phyloP scores from a whole-genome alignment of 441 rosid species.

The Aleurites moluccanus region DNA sequence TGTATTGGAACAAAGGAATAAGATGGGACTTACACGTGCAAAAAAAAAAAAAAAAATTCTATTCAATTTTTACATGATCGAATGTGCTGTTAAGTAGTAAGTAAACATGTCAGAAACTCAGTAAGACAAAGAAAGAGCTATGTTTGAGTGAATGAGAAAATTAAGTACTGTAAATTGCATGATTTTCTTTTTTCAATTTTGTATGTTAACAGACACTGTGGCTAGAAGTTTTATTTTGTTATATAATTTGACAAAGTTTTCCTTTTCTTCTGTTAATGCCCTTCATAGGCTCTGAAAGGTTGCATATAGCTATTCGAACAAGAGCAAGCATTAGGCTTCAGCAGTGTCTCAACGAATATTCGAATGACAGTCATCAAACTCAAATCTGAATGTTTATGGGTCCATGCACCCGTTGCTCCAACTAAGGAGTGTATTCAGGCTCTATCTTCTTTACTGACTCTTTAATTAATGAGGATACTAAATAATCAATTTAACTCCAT shows the following conservation, averaged over 20 bases:
- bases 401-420: slow-evolving; percentile 99
- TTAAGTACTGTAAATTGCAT: background rate
- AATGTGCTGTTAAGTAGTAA: background rate
- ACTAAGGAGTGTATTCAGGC: slow-evolving; percentile 94
- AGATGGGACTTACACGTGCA: background rate
- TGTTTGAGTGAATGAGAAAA: background rate
- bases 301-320: slow-evolving; percentile 94
- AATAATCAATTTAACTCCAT: background rate
- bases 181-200: background rate
- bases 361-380: slow-evolving; percentile 94
- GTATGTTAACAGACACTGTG: background rate
- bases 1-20: too few relatives aligned
- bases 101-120: too few relatives aligned
- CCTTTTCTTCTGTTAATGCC: slow-evolving; percentile 8
- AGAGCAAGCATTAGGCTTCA: slow-evolving; percentile 97
- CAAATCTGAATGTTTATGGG: slow-evolving; percentile 96
- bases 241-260: background rate
- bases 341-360: slow-evolving; percentile 91
- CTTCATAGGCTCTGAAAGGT: slow-evolving; percentile 69
- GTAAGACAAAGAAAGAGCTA: background rate
- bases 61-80: background rate
- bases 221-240: background rate
- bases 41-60: background rate
- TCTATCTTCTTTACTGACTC: background rate
- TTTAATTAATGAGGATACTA: background rate